phyloP scores from a whole-genome alignment of 2,329 filamentous ascomycete genomes.

The Trichoderma semiorbis region DNA sequence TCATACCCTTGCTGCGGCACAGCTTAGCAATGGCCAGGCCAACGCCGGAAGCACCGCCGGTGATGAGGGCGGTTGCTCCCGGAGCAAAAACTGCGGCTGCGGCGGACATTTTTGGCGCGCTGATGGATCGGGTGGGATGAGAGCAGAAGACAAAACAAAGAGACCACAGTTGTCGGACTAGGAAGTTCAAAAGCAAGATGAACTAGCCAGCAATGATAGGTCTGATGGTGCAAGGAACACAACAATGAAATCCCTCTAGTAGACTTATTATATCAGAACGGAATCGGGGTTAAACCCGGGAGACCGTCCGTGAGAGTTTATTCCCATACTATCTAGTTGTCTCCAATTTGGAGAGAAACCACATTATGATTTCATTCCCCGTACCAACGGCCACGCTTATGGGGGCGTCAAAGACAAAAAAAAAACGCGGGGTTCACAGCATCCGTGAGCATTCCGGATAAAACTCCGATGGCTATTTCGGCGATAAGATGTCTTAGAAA shows the following conservation, averaged over 20 bases:
- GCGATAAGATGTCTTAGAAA: conserved; percentile 2
- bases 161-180: not conserved
- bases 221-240: not conserved
- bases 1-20: conserved; percentile 66
- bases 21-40: conserved; percentile 70
- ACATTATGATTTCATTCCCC: conserved; percentile 4
- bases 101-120: conserved; percentile 3
- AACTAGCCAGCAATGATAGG: not conserved
- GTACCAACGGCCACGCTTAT: not conserved
- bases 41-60: conserved; percentile 73
- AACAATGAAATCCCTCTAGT: not conserved
- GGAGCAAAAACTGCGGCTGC: conserved; percentile 22
- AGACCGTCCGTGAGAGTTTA: not conserved
- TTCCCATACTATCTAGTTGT: not conserved
- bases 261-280: not conserved
- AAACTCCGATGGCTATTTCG: not conserved
- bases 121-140: not conserved
- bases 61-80: conserved; percentile 61
- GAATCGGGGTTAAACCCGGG: not conserved
- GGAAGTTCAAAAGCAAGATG: not conserved
- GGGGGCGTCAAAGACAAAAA: not conserved
- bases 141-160: not conserved
- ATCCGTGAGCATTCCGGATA: not conserved
- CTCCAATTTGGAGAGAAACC: not conserved
- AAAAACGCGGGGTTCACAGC: not conserved